These are phyloP conservation scores for Hibiscus syriacus DNA, from an alignment of 345 rosid genomes.

Conservation along the genomic window DNA sequence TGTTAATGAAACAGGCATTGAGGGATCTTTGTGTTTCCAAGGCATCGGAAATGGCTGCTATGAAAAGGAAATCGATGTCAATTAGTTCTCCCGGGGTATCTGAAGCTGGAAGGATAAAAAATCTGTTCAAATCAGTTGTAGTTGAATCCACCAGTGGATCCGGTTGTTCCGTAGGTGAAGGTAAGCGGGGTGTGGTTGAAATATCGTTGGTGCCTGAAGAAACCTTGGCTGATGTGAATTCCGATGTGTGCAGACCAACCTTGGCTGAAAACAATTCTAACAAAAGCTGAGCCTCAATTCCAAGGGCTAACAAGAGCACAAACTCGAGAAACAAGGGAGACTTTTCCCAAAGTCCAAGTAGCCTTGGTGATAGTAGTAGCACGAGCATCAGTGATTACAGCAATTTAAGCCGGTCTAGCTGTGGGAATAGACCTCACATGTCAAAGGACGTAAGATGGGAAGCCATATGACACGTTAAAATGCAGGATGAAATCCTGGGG, in stretches of 20 bases:
- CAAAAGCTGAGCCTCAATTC: constrained; percentile 19
- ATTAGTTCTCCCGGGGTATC: constrained; percentile 49
- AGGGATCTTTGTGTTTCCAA: constrained; percentile 85
- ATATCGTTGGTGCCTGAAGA: constrained; percentile 55
- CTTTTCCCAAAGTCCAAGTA: constrained; percentile 84
- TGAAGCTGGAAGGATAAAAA: constrained; percentile 80
- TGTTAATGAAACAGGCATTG: constrained; percentile 80
- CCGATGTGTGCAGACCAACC: constrained; percentile 22
- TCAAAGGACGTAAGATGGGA: constrained; percentile 85
- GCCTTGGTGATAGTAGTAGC: constrained; percentile 77
- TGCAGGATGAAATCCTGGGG: constrained; percentile 53
- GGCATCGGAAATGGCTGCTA: constrained; percentile 95
- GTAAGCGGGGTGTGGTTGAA: constrained; percentile 44
- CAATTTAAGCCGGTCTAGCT: constrained; percentile 72
- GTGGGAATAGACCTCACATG: constrained; percentile 95
- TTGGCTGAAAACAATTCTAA: constrained; percentile 24
- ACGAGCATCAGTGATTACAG: constrained; percentile 85
- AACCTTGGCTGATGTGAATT: constrained; percentile 21
- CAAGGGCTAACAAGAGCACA: constrained; percentile 34
- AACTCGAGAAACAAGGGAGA: constrained; percentile 57
- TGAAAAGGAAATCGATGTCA: constrained; percentile 58
- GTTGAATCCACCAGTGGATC: constrained; percentile 43
- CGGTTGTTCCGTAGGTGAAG: constrained; percentile 30
- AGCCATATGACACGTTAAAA: constrained; percentile 52
- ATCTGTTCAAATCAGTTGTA: constrained; percentile 57